Percentiles rank a stretch among this genome's conserved stretches.
Evolutionary conservation across 1,139 yeast genomes (phyloP).

Genomic region (Yamadazyma sp.): DNA sequence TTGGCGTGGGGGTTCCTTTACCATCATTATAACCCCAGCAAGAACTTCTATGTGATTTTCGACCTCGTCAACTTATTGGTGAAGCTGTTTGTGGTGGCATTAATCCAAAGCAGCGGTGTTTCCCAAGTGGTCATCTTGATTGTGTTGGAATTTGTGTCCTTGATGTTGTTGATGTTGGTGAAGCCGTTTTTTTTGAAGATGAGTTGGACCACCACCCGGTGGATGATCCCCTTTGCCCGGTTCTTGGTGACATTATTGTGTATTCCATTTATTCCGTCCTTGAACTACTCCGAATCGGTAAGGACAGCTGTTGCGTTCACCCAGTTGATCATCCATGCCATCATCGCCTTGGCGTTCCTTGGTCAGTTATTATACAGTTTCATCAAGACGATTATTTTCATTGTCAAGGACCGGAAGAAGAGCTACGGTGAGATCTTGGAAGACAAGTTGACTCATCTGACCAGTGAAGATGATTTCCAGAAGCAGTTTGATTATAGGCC

Average conservation of each 20-base stretch:
- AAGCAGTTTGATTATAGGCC: conserved; percentile 37
- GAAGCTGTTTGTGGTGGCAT: conserved; percentile 43
- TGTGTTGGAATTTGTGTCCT: conserved; percentile 32
- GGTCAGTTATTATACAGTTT: conserved; percentile 34
- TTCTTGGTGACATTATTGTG: conserved; percentile 39
- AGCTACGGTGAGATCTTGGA: not conserved
- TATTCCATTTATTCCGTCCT: conserved; percentile 37
- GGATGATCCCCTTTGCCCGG: conserved; percentile 38
- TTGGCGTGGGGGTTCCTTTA: conserved; percentile 50
- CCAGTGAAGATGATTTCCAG: conserved; percentile 25
- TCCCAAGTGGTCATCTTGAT: conserved; percentile 46
- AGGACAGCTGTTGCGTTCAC: conserved; percentile 43
- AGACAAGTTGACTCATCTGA: conserved; percentile 8
- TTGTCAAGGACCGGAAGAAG: conserved; percentile 15
- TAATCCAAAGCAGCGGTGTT: conserved; percentile 41
- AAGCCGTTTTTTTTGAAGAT: conserved; percentile 44
- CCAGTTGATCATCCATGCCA: conserved; percentile 39
- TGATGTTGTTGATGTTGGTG: conserved; percentile 28
- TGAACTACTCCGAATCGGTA: conserved; percentile 31
- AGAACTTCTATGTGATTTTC: conserved; percentile 36
- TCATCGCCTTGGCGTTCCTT: conserved; percentile 38
- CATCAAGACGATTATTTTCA: conserved; percentile 25
- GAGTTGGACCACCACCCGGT: conserved; percentile 39
- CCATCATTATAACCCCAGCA: conserved; percentile 44
- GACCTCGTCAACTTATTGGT: conserved; percentile 32